phyloP scores from a whole-genome alignment of 73 alveolate species.

The Tetrahymena borealis region DNA sequence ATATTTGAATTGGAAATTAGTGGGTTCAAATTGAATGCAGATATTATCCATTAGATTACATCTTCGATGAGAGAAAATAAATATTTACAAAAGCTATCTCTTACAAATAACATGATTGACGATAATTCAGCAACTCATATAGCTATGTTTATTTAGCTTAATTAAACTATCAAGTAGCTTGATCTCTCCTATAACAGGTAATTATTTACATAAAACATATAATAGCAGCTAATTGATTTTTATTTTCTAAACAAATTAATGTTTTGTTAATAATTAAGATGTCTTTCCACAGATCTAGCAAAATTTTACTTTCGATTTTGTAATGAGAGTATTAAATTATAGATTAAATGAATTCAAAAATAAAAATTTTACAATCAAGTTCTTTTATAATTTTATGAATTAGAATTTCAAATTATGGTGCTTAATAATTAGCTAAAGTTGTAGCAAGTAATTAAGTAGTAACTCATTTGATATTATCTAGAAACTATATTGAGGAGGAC shows the following conservation, averaged over 20 bases:
- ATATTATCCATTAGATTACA: background rate
- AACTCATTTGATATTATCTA: background rate
- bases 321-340: no score
- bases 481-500: background rate
- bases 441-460: background rate
- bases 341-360: no score
- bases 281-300: no score
- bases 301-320: no score
- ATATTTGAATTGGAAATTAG: background rate
- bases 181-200: background rate
- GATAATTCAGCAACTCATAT: background rate
- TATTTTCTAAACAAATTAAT: no score
- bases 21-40: background rate
- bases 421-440: background rate
- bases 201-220: no score
- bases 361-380: no score
- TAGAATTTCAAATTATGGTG: background rate
- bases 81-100: background rate
- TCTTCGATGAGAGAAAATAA: background rate
- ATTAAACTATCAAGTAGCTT: background rate
- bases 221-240: no score
- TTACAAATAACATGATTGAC: background rate
- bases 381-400: background rate
- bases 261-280: no score
- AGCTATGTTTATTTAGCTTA: background rate